Evolutionary conservation across 2,329 filamentous ascomycete genomes (phyloP).

Genomic region (Fusarium sp.): DNA sequence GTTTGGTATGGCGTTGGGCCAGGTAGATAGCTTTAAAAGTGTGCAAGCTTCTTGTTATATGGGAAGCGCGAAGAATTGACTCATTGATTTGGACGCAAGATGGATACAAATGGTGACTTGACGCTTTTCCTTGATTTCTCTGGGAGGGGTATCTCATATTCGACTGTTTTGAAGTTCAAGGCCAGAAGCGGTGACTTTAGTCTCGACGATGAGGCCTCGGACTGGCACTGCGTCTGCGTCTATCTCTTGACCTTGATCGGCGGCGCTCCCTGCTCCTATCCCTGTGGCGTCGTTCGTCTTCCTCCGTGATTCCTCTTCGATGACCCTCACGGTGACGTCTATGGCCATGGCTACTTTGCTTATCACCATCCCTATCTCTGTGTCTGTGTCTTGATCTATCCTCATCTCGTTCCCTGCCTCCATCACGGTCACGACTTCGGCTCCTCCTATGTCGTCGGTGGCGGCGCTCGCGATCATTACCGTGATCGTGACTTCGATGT

Average conservation of each 20-base stretch:
- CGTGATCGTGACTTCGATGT: constrained; percentile 50
- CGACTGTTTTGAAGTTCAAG: neutral
- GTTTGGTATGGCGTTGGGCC: constrained; percentile 21
- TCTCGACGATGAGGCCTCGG: constrained; percentile 24
- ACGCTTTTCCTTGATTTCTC: neutral
- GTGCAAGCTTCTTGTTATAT: neutral
- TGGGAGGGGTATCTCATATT: constrained; percentile 25
- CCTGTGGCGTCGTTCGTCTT: constrained; percentile 26
- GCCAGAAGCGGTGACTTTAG: neutral
- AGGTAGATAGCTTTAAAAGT: constrained; percentile 12
- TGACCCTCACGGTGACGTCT: constrained; percentile 22
- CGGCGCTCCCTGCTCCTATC: constrained; percentile 38
- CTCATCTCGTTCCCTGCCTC: constrained; percentile 27
- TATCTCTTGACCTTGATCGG: constrained; percentile 36
- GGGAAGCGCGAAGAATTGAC: neutral
- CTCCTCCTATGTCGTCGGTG: constrained; percentile 49
- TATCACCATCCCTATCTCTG: constrained; percentile 8
- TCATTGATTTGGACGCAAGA: neutral
- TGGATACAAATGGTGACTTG: neutral
- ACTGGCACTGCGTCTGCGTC: constrained; percentile 29
- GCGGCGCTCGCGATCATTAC: constrained; percentile 43
- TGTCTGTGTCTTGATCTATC: constrained; percentile 14
- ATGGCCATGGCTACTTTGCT: constrained; percentile 21
- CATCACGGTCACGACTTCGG: constrained; percentile 46
- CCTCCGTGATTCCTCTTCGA: constrained; percentile 15